Evolutionary conservation across 345 rosid genomes (phyloP).

Genomic region (Camelina hispida): DNA sequence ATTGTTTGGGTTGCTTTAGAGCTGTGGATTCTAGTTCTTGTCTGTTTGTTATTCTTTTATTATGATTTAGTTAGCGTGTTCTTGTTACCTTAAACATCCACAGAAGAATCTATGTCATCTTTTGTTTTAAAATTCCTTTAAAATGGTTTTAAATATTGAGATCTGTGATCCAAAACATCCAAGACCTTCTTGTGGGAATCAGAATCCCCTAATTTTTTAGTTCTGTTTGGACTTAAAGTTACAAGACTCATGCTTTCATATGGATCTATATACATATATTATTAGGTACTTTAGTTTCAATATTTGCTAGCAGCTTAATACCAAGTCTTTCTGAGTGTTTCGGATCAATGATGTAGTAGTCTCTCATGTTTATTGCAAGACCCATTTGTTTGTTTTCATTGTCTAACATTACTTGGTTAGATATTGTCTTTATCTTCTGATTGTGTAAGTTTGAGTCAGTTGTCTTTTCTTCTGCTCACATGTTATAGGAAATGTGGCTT

Average conservation of each 20-base stretch:
- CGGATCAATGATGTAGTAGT: not conserved
- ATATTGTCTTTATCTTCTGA: slow-evolving; percentile 11
- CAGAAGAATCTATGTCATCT: slow-evolving; percentile 9
- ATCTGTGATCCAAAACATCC: not conserved
- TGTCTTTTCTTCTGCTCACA: not conserved
- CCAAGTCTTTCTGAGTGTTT: not conserved
- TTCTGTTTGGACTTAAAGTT: no score
- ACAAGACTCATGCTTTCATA: no score
- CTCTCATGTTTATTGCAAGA: not conserved
- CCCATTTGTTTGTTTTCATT: slow-evolving; percentile 1
- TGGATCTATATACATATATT: no score
- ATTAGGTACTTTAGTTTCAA: not conserved
- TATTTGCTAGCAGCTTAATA: not conserved
- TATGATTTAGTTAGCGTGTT: slow-evolving; percentile 38
- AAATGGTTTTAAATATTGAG: not conserved
- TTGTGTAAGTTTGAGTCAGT: slow-evolving; percentile 2
- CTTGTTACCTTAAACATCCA: slow-evolving; percentile 34
- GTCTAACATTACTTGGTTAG: not conserved
- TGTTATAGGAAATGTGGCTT: not conserved
- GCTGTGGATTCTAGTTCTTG: slow-evolving; percentile 49
- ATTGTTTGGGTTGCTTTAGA: slow-evolving; percentile 32
- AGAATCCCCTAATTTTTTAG: not conserved
- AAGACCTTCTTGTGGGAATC: not conserved
- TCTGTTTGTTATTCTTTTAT: slow-evolving; percentile 31
- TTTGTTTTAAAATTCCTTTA: no score